Evolutionary conservation across 2,329 filamentous ascomycete genomes (phyloP).

Genomic region (Pseudogymnoascus sp.): DNA sequence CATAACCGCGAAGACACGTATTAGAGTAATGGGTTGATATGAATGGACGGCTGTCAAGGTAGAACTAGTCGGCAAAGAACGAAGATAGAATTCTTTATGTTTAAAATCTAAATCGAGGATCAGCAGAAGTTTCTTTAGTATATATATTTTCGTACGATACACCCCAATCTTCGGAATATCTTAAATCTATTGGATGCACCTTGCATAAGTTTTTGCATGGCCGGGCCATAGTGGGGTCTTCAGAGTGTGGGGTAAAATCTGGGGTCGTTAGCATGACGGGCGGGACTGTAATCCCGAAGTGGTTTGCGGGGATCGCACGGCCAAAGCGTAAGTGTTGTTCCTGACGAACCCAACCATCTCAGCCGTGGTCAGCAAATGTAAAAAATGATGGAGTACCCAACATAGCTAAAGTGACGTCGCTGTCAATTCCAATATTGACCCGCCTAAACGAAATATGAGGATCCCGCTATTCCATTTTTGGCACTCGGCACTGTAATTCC

Average conservation of each 20-base stretch:
- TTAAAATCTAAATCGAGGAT: background rate
- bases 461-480: background rate
- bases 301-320: background rate
- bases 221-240: background rate
- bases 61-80: background rate
- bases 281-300: background rate
- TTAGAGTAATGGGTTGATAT: background rate
- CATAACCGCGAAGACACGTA: background rate
- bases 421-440: background rate
- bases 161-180: background rate
- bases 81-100: background rate
- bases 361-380: background rate
- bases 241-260: background rate
- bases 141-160: background rate
- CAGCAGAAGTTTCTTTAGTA: background rate
- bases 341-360: background rate
- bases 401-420: background rate
- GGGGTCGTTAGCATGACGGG: background rate
- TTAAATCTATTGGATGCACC: background rate
- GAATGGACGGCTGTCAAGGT: background rate
- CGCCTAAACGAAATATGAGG: background rate
- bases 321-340: background rate
- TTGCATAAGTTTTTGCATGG: background rate
- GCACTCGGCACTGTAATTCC: background rate
- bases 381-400: background rate